Conservation (phyloP, 2,329 filamentous ascomycete species). For the Pseudodiploospora longispora region DNA sequence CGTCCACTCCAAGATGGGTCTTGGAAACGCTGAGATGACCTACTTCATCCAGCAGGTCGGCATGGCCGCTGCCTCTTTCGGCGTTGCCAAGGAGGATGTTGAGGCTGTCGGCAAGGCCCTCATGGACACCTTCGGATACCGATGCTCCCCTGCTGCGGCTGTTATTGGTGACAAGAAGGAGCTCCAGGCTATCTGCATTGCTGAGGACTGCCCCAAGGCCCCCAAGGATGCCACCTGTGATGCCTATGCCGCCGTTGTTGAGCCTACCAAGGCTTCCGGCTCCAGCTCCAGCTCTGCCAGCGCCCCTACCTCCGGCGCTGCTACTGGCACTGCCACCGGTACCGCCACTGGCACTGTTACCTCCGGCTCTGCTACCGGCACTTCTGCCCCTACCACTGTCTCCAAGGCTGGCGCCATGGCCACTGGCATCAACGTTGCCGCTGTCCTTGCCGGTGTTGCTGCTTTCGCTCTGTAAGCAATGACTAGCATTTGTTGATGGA, state of each 20-base stretch:
- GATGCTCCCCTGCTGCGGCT: constrained; percentile 38
- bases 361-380: neutral
- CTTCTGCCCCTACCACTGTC: constrained; percentile 3
- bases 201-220: constrained; percentile 37
- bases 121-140: constrained; percentile 40
- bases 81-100: constrained; percentile 47
- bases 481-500: neutral
- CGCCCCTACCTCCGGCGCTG: neutral
- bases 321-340: constrained; percentile 1
- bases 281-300: constrained; percentile 2
- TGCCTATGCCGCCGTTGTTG: constrained; percentile 29
- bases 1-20: constrained; percentile 53
- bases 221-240: constrained; percentile 34
- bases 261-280: constrained; percentile 9
- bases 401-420: constrained; percentile 17
- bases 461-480: constrained; percentile 19
- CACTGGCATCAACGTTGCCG: constrained; percentile 19
- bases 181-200: constrained; percentile 49
- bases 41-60: constrained; percentile 55
- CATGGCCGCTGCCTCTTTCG: constrained; percentile 48
- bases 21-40: constrained; percentile 40
- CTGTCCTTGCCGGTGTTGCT: constrained; percentile 17
- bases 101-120: constrained; percentile 40
- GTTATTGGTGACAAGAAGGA: constrained; percentile 38
- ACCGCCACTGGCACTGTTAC: constrained; percentile 5